Conservation (phyloP, 2,329 filamentous ascomycete genomes). For the Dothidotthia symphoricarpi region DNA sequence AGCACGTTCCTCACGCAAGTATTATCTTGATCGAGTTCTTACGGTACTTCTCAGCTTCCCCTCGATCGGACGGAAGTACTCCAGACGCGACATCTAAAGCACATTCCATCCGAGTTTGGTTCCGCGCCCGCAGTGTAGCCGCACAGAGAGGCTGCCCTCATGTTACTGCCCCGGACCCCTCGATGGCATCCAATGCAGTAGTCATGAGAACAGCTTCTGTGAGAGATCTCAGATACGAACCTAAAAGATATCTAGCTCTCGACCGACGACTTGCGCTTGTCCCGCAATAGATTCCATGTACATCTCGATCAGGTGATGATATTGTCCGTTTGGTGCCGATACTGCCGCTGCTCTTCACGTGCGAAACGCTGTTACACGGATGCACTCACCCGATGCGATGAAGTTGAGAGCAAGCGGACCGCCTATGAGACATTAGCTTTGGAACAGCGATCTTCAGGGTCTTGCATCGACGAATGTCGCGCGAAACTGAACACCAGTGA, state of each 20-base stretch:
- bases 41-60: slow-evolving; percentile 95
- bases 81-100: slow-evolving; percentile 5
- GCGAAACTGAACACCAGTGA: slow-evolving; percentile 2
- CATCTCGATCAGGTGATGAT: slow-evolving; percentile 10
- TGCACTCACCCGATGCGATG: slow-evolving; percentile 84
- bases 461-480: slow-evolving; percentile 2
- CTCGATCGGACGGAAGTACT: slow-evolving; percentile 14
- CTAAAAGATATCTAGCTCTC: slow-evolving; percentile 26
- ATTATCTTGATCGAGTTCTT: slow-evolving; percentile 98
- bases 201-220: slow-evolving; percentile 23
- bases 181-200: neutral
- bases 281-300: slow-evolving; percentile 6
- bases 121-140: slow-evolving; percentile 85
- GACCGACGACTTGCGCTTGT: slow-evolving; percentile 14
- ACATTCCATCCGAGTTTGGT: slow-evolving; percentile 33
- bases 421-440: slow-evolving; percentile 52
- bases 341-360: slow-evolving; percentile 60
- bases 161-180: slow-evolving; percentile 1
- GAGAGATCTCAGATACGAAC: slow-evolving; percentile 45
- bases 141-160: slow-evolving; percentile 39
- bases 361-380: slow-evolving; percentile 37
- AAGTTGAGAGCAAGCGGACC: slow-evolving; percentile 83
- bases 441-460: neutral
- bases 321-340: slow-evolving; percentile 46
- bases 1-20: slow-evolving; percentile 98